Evolutionary conservation across 1,284 basidiomycete genomes (phyloP), one percentile per base, ranked within the genome.

Genomic region (Leccinum insolens): DNA sequence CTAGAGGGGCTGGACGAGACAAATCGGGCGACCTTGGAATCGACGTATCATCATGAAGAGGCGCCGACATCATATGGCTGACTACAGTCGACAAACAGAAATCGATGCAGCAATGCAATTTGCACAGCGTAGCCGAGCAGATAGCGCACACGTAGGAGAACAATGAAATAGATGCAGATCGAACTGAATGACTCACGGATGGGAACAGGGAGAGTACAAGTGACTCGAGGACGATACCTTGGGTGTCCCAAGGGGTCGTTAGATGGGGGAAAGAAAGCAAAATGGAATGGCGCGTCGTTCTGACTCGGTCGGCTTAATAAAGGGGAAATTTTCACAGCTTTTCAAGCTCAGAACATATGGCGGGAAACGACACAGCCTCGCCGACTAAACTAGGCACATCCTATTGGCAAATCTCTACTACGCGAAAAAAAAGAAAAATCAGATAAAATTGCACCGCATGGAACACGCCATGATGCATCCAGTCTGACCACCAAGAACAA

Each of bases 291-390:
- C 37, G 65, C 60, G 58, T 0, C 3, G 14, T 0, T 66, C 59
- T 83, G 83, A 84, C 83, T 83, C 83, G 78, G 46, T 3, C 44
- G 34, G 67, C 71, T 81, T 83, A 82, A 82, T 80, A 75, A 76
- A 74, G 62, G 61, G 37, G 62, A 66, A 68, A 65, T 71, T 72
- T 78, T 79, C 82, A 81, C 74, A 72, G 80, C 77, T 75, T 79
- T 83, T 84, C 78, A 81, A 78, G 72, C 82, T 83, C 82, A 83
- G 82, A 81, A 75, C 69, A 65, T 12, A 55, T 25, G 20, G 49
- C 49, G 52, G 52, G 22, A 55, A 55, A 55, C 8, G 7, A 55
- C 52, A 55, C 52, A 55, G 52, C 52, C 52, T 55, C 52, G 52
- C 52, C 52, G 52, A 55, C 52, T 15, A 37, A 61, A 60, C 61